Conservation (phyloP, 495 filamentous ascomycete species). For the Sordaria brevicollis region DNA sequence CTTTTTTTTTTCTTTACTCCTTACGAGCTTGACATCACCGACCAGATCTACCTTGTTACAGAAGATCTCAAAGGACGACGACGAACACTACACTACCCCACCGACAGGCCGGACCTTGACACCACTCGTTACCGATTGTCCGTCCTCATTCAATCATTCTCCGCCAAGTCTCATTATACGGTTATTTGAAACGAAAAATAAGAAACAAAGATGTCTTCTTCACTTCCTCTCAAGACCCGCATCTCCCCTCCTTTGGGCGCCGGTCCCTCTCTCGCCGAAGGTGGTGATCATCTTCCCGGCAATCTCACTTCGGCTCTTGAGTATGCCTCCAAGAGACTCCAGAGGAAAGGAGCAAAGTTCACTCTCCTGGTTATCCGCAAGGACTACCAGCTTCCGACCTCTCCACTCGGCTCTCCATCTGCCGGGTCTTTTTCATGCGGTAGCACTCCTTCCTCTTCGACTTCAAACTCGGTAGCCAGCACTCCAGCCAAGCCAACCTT, state of each 20-base stretch:
- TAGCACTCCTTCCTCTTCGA: conserved; percentile 4
- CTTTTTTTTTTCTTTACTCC: background rate
- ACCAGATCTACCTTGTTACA: background rate
- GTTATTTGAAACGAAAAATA: background rate
- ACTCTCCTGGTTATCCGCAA: conserved; percentile 40
- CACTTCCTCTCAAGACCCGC: conserved; percentile 31
- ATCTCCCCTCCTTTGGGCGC: conserved; percentile 49
- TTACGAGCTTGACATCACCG: background rate
- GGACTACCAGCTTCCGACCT: conserved; percentile 36
- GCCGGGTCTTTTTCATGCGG: background rate
- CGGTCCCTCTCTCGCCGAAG: conserved; percentile 36
- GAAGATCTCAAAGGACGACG: background rate
- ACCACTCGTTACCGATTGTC: background rate
- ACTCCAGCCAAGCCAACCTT: conserved; percentile 18
- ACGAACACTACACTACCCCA: background rate
- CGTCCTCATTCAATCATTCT: background rate
- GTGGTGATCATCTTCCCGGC: conserved; percentile 32
- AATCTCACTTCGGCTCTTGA: conserved; percentile 34
- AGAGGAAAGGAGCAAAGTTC: conserved; percentile 34
- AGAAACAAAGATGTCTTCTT: background rate
- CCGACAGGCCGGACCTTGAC: background rate
- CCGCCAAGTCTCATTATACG: background rate
- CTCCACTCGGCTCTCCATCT: conserved; percentile 7
- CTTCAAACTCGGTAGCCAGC: conserved; percentile 17
- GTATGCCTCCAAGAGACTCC: conserved; percentile 40